Conservation (phyloP, 176 grass and related monocot species). For the Ensete ventricosum region DNA sequence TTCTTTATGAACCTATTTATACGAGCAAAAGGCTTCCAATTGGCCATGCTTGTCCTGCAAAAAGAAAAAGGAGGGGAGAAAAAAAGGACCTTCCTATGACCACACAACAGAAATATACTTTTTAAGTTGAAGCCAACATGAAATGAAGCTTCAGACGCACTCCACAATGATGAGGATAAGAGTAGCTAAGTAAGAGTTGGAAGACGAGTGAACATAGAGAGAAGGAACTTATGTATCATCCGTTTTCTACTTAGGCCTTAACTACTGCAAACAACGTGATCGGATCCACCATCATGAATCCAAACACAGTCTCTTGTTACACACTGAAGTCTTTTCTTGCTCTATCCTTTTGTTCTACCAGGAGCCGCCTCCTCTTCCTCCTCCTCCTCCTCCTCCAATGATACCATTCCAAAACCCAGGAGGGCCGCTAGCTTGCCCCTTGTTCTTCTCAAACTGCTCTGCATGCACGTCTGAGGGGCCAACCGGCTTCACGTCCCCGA, state of each 20-base stretch:
- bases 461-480: not conserved
- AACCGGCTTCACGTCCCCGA: constrained; percentile 3
- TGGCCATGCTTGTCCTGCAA: no score
- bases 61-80: no score
- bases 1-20: no score
- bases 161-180: no score
- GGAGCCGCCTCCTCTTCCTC: not conserved
- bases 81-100: no score
- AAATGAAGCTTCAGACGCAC: constrained; percentile 16
- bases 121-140: constrained; percentile 9
- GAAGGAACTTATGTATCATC: not conserved
- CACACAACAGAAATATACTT: no score
- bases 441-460: constrained; percentile 4
- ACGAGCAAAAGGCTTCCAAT: no score
- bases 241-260: not conserved
- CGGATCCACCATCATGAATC: not conserved
- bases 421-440: constrained; percentile 4
- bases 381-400: not conserved
- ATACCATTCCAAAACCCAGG: constrained; percentile 20
- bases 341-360: not conserved
- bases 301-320: not conserved
- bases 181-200: no score
- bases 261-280: not conserved
- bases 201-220: not conserved
- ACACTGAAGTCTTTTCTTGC: no score